Evolutionary conservation across 2,329 filamentous ascomycete species (phyloP).

Genomic region (Raffaelea ambrosiae): DNA sequence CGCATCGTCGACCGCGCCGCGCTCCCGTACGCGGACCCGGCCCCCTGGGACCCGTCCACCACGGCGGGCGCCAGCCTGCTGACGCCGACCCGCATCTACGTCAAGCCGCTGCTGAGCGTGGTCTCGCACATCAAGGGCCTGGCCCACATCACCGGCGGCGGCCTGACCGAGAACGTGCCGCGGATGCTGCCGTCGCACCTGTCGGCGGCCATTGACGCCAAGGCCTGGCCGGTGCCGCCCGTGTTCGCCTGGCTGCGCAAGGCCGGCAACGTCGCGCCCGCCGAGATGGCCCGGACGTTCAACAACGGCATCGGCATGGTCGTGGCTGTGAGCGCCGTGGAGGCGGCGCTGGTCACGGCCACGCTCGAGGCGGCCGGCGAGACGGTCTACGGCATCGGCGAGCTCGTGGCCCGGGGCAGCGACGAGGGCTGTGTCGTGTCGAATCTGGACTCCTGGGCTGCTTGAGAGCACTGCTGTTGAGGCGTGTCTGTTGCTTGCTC

Average conservation of each 20-base stretch:
- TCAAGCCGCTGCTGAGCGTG: constrained; percentile 63
- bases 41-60: constrained; percentile 62
- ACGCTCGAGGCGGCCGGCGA: constrained; percentile 62
- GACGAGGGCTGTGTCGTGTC: constrained; percentile 53
- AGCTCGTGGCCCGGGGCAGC: constrained; percentile 48
- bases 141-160: constrained; percentile 94
- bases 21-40: constrained; percentile 60
- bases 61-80: constrained; percentile 63
- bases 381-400: constrained; percentile 68
- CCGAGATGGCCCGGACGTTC: constrained; percentile 87
- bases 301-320: constrained; percentile 96
- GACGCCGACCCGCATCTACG: constrained; percentile 89
- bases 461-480: too few species aligned
- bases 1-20: constrained; percentile 71
- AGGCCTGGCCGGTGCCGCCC: constrained; percentile 63
- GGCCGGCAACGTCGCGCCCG: constrained; percentile 58
- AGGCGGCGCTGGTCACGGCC: constrained; percentile 51
- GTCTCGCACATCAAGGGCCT: constrained; percentile 74
- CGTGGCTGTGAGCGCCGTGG: constrained; percentile 71
- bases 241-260: constrained; percentile 84
- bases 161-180: constrained; percentile 87
- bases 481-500: neutral
- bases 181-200: constrained; percentile 78
- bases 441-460: constrained; percentile 42
- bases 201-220: constrained; percentile 71